These are phyloP conservation scores for Corynespora cassiicola DNA, from an alignment of 2,329 filamentous ascomycete species.

Conservation along the genomic window DNA sequence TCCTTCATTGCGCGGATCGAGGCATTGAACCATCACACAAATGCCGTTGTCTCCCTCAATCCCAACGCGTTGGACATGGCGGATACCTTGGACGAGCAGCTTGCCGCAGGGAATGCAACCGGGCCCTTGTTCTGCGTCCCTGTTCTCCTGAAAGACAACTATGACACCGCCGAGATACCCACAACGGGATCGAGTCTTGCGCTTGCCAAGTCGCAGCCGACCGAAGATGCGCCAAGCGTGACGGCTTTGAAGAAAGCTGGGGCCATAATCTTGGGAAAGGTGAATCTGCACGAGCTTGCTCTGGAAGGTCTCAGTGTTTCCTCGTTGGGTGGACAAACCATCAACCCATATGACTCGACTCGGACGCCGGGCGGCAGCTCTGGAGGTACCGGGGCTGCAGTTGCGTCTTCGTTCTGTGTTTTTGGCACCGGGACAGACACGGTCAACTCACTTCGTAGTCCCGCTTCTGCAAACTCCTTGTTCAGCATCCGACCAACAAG, in stretches of 20 bases:
- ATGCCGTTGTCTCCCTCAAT: constrained; percentile 64
- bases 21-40: constrained; percentile 62
- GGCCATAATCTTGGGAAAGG: constrained; percentile 63
- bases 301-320: constrained; percentile 69
- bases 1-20: constrained; percentile 65
- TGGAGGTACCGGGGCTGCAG: constrained; percentile 67
- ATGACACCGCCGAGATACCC: constrained; percentile 60
- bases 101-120: constrained; percentile 57
- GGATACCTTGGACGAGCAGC: constrained; percentile 55
- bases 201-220: constrained; percentile 56
- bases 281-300: constrained; percentile 68
- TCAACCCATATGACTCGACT: constrained; percentile 69
- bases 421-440: constrained; percentile 67
- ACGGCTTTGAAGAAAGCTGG: constrained; percentile 57
- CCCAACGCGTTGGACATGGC: constrained; percentile 57
- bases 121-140: constrained; percentile 67
- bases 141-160: constrained; percentile 70
- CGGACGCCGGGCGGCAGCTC: constrained; percentile 72
- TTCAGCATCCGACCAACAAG: constrained; percentile 66
- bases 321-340: constrained; percentile 67
- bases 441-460: constrained; percentile 66
- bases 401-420: constrained; percentile 65
- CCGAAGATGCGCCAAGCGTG: constrained; percentile 59
- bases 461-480: constrained; percentile 66
- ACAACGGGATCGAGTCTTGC: constrained; percentile 64